A percentile compares a stretch with the other conserved stretches of the same genome.
These are phyloP conservation scores for Monosporascus sp. DNA, from an alignment of 2,329 filamentous ascomycete species.

Conservation along the genomic window DNA sequence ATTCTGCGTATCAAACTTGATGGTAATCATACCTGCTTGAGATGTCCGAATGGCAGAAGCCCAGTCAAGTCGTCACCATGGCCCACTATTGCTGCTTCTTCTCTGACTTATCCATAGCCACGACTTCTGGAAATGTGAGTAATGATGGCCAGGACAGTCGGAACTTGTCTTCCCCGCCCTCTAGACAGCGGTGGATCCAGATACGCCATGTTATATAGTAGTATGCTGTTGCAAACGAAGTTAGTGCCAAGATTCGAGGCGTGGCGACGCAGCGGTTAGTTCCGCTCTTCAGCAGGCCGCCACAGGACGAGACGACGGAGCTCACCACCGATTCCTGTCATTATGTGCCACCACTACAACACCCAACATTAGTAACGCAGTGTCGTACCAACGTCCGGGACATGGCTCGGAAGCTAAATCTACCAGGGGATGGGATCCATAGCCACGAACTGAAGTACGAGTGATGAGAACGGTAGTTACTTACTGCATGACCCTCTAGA, in stretches of 20 bases:
- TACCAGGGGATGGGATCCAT: too few species aligned
- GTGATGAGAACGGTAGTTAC: slow-evolving; percentile 51
- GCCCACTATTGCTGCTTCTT: slow-evolving; percentile 16
- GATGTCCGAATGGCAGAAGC: neutral
- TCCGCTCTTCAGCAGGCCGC: neutral
- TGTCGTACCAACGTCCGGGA: too few species aligned
- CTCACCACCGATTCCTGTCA: slow-evolving; percentile 64
- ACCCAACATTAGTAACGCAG: neutral
- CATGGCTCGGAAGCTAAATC: too few species aligned
- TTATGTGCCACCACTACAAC: slow-evolving; percentile 58
- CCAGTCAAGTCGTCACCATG: slow-evolving; percentile 4
- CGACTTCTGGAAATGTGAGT: slow-evolving; percentile 46
- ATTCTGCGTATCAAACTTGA: too few species aligned
- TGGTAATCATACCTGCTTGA: neutral
- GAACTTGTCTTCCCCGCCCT: slow-evolving; percentile 67
- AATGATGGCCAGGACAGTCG: slow-evolving; percentile 62
- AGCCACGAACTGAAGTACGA: neutral
- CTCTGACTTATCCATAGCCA: slow-evolving; percentile 24
- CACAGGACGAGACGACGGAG: neutral
- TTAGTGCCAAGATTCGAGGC: neutral
- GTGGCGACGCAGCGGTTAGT: neutral
- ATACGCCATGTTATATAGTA: slow-evolving; percentile 81
- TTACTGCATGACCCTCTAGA: slow-evolving; percentile 52
- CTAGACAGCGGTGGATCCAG: slow-evolving; percentile 72
- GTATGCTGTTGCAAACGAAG: slow-evolving; percentile 50